phyloP scores from a whole-genome alignment of 2,329 filamentous ascomycete genomes.

The Fusarium clavum region DNA sequence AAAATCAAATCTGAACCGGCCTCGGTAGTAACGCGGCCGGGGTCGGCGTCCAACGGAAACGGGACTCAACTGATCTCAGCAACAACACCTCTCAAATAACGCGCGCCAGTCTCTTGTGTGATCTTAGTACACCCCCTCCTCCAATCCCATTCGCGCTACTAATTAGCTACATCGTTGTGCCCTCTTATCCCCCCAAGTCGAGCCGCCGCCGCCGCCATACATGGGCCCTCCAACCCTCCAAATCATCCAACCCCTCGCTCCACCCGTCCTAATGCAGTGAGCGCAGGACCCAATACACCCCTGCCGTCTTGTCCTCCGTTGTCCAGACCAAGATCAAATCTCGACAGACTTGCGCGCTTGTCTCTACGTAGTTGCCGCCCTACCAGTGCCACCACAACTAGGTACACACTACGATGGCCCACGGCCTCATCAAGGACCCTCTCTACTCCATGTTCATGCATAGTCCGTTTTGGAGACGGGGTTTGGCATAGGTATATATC shows the following conservation, averaged over 20 bases:
- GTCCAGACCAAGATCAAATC: slow-evolving; percentile 49
- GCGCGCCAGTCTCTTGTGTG: slow-evolving; percentile 40
- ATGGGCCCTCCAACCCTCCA: slow-evolving; percentile 46
- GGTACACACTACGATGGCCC: slow-evolving; percentile 41
- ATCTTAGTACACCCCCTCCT: slow-evolving; percentile 44
- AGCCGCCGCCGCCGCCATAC: slow-evolving; percentile 47
- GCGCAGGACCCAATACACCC: slow-evolving; percentile 46
- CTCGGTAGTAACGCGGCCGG: slow-evolving; percentile 43
- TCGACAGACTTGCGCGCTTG: slow-evolving; percentile 47
- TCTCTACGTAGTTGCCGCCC: slow-evolving; percentile 45
- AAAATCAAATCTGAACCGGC: slow-evolving; percentile 34
- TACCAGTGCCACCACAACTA: slow-evolving; percentile 45
- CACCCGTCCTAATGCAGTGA: slow-evolving; percentile 48
- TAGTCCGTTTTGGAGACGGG: slow-evolving; percentile 47
- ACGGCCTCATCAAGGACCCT: slow-evolving; percentile 49
- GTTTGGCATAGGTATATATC: slow-evolving; percentile 59
- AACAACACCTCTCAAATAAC: slow-evolving; percentile 39
- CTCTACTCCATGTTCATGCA: slow-evolving; percentile 55
- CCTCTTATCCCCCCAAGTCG: slow-evolving; percentile 47
- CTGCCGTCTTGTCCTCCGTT: slow-evolving; percentile 46
- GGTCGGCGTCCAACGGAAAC: slow-evolving; percentile 43
- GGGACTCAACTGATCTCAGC: slow-evolving; percentile 40
- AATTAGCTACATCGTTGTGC: slow-evolving; percentile 44
- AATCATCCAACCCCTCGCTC: slow-evolving; percentile 49
- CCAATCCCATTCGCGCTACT: slow-evolving; percentile 39